Evolutionary conservation across 306 rosid species (phyloP), one percentile per base, ranked within the genome.

Genomic region (Cicer bijugum): DNA sequence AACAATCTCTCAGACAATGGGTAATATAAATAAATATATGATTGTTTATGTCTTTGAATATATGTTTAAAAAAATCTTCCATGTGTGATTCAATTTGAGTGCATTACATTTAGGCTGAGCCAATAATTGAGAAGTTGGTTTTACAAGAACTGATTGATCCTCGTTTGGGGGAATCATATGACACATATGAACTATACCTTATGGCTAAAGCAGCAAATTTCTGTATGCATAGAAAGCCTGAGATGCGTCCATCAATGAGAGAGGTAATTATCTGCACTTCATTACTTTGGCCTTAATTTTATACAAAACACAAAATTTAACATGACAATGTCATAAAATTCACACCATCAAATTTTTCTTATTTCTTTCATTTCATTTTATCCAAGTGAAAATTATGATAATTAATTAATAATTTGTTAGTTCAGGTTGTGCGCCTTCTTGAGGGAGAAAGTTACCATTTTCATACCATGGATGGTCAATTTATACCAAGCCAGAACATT

Each of bases 361-460:
- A 28, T 28, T 23, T 37, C 43, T 67, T 51, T 2, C 11, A 38
- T 79, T 64, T 58, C 40, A 46, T 62, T 57, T 42, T 59, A 28
- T 14, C 2, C 55, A 64, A 64, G 64, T 45, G 75, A 51, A 57
- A 7, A 50, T 62, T 67, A 28, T 46, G 8, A 19, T 44, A 59
- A 52, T 11, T 28, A 67, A 48, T 45, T 50, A 38, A 75, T 55
- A 52, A 2, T 39, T 56, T 71, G 45, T 45, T 78, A 44, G 61
- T 64, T 66, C 85, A 90, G 98, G 91, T 89, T 72, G 96, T 92
- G 83, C 89, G 91, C 8, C 80, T 88, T 78, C 92, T 92, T 28
- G 95, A 90, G 86, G 97, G 95, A 38, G 91, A 85, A 63, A 86
- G 76, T 46, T 83, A 72, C 45, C 82, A 82, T 64, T 86, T 84